Evolutionary conservation across 805 yeast species (phyloP).

Genomic region (Myxozyma sirexii): DNA sequence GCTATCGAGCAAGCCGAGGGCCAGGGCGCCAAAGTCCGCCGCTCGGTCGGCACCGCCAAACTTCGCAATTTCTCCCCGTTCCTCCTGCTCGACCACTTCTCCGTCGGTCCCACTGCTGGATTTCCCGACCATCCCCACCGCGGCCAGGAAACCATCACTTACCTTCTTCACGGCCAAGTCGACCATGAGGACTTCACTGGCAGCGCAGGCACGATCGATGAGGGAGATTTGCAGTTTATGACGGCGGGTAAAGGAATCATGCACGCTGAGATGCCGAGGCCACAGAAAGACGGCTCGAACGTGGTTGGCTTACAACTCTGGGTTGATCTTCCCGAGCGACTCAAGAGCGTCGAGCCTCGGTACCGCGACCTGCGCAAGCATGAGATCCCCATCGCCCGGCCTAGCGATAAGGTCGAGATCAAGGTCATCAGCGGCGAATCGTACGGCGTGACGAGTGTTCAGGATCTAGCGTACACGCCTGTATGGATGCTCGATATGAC

Average conservation of each 20-base stretch:
- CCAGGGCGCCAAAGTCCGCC: conserved; percentile 81
- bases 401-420: conserved; percentile 59
- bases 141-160: conserved; percentile 81
- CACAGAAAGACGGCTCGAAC: conserved; percentile 48
- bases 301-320: conserved; percentile 78
- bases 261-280: conserved; percentile 80
- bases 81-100: conserved; percentile 78
- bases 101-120: conserved; percentile 59
- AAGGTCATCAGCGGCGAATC: conserved; percentile 77
- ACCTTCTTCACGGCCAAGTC: conserved; percentile 63
- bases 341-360: conserved; percentile 68
- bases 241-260: conserved; percentile 88
- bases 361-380: conserved; percentile 72
- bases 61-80: conserved; percentile 81
- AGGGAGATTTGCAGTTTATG: conserved; percentile 92
- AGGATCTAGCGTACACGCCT: conserved; percentile 81
- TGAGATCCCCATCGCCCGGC: conserved; percentile 71
- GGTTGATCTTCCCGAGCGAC: conserved; percentile 74
- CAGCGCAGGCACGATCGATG: conserved; percentile 68
- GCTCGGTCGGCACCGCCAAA: conserved; percentile 71
- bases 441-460: conserved; percentile 70
- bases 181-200: conserved; percentile 90
- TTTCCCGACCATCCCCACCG: conserved; percentile 86
- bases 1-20: conserved; percentile 82
- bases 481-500: conserved; percentile 70